A percentile compares a stretch with the other conserved stretches of the same genome.
Evolutionary conservation across 495 filamentous ascomycete species (phyloP).

Genomic region (Cercophora scortea): DNA sequence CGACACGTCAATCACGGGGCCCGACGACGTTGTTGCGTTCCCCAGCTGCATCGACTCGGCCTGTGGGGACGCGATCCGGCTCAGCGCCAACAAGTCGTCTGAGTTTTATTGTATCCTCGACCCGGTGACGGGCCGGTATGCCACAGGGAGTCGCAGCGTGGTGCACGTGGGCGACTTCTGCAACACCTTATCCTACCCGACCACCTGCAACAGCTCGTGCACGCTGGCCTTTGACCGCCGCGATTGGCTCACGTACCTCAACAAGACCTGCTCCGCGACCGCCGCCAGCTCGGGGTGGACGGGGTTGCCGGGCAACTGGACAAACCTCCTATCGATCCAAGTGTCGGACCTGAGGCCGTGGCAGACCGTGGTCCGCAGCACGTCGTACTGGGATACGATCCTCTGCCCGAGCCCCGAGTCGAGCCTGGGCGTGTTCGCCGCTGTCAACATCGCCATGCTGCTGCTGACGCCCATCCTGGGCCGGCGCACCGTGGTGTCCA

Average conservation of each 20-base stretch:
- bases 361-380: background rate
- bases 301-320: background rate
- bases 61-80: background rate
- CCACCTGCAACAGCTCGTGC: background rate
- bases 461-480: constrained; percentile 1
- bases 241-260: background rate
- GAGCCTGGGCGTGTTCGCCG: background rate
- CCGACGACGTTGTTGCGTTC: background rate
- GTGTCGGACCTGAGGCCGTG: background rate
- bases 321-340: background rate
- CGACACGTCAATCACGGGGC: too few species aligned
- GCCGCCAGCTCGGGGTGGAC: background rate
- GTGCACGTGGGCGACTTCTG: background rate
- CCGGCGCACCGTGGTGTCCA: background rate
- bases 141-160: background rate
- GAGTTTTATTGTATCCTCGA: background rate
- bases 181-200: background rate
- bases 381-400: too few species aligned
- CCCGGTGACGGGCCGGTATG: background rate
- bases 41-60: background rate
- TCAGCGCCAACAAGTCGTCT: background rate
- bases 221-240: background rate
- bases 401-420: background rate
- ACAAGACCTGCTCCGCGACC: background rate
- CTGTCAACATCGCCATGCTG: constrained; percentile 1